Conservation (phyloP, 1,139 yeast genomes). For the Debaryomyces robertsiae region DNA sequence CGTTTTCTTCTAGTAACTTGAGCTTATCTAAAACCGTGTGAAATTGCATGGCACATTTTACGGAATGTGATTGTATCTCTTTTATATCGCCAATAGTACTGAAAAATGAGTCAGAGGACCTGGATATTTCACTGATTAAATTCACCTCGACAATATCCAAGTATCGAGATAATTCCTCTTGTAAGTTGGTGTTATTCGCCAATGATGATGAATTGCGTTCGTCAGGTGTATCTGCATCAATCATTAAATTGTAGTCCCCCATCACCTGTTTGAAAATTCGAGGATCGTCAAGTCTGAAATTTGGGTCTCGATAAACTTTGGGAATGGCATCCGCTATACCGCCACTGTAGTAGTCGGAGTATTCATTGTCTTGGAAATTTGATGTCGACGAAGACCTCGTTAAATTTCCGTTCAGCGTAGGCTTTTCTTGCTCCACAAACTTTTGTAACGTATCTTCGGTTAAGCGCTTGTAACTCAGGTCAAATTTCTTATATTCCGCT, state of each 20-base stretch:
- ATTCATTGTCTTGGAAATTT: conserved; percentile 12
- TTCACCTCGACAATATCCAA: conserved; percentile 84
- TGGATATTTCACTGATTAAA: conserved; percentile 78
- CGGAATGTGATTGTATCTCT: conserved; percentile 60
- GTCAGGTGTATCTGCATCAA: conserved; percentile 23
- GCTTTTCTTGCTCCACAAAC: conserved; percentile 32
- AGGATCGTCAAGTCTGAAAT: conserved; percentile 87
- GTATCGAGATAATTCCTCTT: conserved; percentile 79
- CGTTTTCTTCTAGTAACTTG: conserved; percentile 45
- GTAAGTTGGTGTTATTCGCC: conserved; percentile 58
- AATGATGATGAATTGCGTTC: conserved; percentile 12
- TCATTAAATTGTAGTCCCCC: conserved; percentile 49
- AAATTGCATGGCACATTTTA: conserved; percentile 52
- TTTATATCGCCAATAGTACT: conserved; percentile 78
- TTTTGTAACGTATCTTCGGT: conserved; percentile 53
- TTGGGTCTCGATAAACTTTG: conserved; percentile 60
- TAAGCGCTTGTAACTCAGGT: conserved; percentile 49
- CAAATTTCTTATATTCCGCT: conserved; percentile 58
- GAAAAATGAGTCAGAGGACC: conserved; percentile 82
- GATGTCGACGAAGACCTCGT: conserved; percentile 10
- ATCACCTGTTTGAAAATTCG: conserved; percentile 76
- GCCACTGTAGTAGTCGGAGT: conserved; percentile 12
- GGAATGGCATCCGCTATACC: conserved; percentile 54
- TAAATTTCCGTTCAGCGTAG: conserved; percentile 1
- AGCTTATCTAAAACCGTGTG: conserved; percentile 47